Evolutionary conservation across 192 early-diverging fungal species (phyloP).

Genomic region (Anaeromyces robustus): DNA sequence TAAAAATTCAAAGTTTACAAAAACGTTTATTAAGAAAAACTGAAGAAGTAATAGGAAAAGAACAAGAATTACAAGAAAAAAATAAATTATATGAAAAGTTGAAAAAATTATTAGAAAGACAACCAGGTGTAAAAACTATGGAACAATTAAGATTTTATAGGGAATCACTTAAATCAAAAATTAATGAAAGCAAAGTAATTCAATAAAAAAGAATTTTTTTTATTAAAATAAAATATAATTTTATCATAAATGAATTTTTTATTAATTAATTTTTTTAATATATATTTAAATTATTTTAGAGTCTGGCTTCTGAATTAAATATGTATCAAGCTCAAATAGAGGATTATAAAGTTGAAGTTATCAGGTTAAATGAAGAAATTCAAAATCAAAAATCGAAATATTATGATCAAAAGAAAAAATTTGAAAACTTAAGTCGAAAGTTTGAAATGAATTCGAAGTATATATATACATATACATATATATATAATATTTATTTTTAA

Average conservation of each 20-base stretch:
- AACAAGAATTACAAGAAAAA: conserved; percentile 35
- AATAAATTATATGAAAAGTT: conserved; percentile 38
- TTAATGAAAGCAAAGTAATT: conserved; percentile 24
- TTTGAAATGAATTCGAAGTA: neutral
- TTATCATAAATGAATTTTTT: neutral
- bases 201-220: too few species aligned
- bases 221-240: neutral
- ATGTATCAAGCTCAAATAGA: conserved; percentile 48
- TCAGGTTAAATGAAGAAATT: conserved; percentile 27
- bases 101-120: conserved; percentile 33
- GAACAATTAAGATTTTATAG: conserved; percentile 29
- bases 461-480: neutral
- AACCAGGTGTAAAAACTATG: conserved; percentile 35
- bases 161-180: conserved; percentile 28
- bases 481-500: neutral
- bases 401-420: conserved; percentile 13
- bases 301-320: conserved; percentile 44
- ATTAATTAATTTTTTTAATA: conserved; percentile 1
- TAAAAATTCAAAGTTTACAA: conserved; percentile 44
- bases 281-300: conserved; percentile 13
- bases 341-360: conserved; percentile 44
- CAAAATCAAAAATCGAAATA: conserved; percentile 39
- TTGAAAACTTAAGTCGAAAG: neutral
- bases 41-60: conserved; percentile 42
- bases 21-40: conserved; percentile 41